A percentile compares a stretch with the other conserved stretches of the same genome.
Evolutionary conservation across 371 early-diverging fungal species (phyloP).

Genomic region (Nematocida sp.): DNA sequence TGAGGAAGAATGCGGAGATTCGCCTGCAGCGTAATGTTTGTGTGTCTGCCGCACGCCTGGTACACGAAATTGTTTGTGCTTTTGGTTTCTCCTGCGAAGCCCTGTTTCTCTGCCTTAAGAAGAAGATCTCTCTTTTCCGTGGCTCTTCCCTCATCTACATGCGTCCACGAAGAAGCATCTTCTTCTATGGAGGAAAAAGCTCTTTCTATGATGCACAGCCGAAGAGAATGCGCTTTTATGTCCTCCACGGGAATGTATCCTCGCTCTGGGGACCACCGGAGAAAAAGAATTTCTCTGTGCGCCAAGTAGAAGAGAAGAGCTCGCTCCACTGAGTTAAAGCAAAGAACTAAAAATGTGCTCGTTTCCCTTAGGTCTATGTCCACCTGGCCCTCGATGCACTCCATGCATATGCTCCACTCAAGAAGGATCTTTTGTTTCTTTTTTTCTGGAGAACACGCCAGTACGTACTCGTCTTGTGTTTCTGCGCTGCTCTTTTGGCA

Average conservation of each 20-base stretch:
- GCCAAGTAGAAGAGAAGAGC: not conserved
- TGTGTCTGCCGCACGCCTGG: slow-evolving; percentile 60
- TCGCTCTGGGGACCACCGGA: not conserved
- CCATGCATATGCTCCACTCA: too few relatives aligned
- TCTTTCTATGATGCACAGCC: not conserved
- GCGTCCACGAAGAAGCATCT: not conserved
- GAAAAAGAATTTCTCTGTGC: not conserved
- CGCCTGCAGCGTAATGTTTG: slow-evolving; percentile 65
- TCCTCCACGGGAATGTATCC: too few relatives aligned
- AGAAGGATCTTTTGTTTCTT: too few relatives aligned
- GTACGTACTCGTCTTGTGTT: too few relatives aligned
- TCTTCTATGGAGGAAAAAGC: slow-evolving; percentile 3
- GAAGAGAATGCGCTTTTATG: too few relatives aligned
- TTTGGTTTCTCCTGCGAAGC: not conserved
- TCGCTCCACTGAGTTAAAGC: too few relatives aligned
- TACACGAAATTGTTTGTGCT: slow-evolving; percentile 15
- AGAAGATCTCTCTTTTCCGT: not conserved
- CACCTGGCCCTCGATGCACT: too few relatives aligned
- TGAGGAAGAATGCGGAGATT: slow-evolving; percentile 53
- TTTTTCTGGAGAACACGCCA: too few relatives aligned
- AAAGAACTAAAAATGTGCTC: too few relatives aligned
- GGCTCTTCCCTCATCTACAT: not conserved
- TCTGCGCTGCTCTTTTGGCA: too few relatives aligned
- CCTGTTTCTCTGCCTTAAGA: not conserved
- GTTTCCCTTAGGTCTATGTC: too few relatives aligned